Base-by-base conservation (phyloP, 2,329 filamentous ascomycete genomes). In the Alternaria triticimaculans region DNA sequence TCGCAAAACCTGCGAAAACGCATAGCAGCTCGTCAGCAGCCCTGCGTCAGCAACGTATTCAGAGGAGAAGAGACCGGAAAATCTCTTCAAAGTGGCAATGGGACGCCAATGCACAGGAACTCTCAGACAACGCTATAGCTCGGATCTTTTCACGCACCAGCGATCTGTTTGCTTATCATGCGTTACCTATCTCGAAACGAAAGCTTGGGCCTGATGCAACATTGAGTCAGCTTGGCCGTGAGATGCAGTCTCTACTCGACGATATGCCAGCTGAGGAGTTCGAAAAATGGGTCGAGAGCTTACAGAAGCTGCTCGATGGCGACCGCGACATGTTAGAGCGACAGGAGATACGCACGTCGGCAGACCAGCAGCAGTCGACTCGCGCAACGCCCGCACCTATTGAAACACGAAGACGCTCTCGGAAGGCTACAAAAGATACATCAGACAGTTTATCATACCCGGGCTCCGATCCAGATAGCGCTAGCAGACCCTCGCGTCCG, bases 101-200 rank as follows among this genome's bases (percentile, higher is more conserved):
- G 73, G 14, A n/a, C n/a, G n/a, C n/a, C n/a, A n/a, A n/a, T n/a
- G n/a, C n/a, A n/a, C n/a, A n/a, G n/a, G n/a, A n/a, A n/a, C 58
- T 28, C 10, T 4, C 26, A 5, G 26, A 28, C 4, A 10, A 11
- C 4, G 26, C 5, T 10, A 10, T 28, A 4, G 9, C 26, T 5
- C 4, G 11, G 1, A 8, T 10, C 6, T 76, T 76, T 50, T 30
- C 62, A 9, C 58, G 56, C 37, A 64, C 56, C 3, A 62, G 54
- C 25, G 72, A 76, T 59, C 60, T 76, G 0, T 76, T 74, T 23
- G 70, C 73, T 0, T 77, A 63, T 44, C 75, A 77, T 43, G 70
- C 71, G 5, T 25, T 74, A 3, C 72, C 73, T 0, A 46, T 73
- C 3, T 62, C 67, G 2, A 54, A 54, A 26, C 15, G 41, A 4